Evolutionary conservation across 2,329 filamentous ascomycete genomes (phyloP).

Genomic region (Blastomyces emzantsi): DNA sequence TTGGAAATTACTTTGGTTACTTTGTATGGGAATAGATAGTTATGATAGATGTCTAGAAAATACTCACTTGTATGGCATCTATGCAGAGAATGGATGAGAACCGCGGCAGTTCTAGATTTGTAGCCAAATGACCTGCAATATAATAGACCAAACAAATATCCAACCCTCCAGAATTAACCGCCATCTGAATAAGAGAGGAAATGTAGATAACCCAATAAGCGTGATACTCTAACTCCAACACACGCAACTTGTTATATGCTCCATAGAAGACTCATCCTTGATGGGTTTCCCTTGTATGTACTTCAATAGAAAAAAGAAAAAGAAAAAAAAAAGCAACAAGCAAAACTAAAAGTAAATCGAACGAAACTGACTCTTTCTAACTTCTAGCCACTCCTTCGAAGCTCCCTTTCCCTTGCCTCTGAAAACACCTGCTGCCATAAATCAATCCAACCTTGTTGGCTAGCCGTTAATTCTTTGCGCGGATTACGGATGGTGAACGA

Average conservation of each 20-base stretch:
- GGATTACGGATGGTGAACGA: slow-evolving; percentile 53
- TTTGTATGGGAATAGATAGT: background rate
- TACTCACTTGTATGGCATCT: background rate
- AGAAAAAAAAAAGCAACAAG: background rate
- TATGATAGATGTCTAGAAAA: background rate
- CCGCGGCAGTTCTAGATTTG: background rate
- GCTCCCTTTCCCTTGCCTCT: slow-evolving; percentile 10
- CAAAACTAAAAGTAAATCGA: background rate
- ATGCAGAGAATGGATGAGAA: background rate
- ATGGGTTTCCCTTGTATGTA: background rate
- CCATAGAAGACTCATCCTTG: background rate
- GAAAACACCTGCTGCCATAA: slow-evolving; percentile 62
- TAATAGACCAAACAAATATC: background rate
- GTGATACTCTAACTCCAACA: background rate
- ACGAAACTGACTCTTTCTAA: background rate
- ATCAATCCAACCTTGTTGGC: slow-evolving; percentile 65
- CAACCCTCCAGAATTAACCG: background rate
- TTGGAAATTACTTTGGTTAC: background rate
- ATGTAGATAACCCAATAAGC: background rate
- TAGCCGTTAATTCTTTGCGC: slow-evolving; percentile 40
- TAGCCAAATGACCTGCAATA: background rate
- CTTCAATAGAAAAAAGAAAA: background rate
- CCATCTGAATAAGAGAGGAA: background rate
- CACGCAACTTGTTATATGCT: background rate
- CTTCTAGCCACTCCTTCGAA: background rate